These are phyloP conservation scores for Aspergillus sp. DNA, from an alignment of 2,329 filamentous ascomycete genomes.

Conservation along the genomic window DNA sequence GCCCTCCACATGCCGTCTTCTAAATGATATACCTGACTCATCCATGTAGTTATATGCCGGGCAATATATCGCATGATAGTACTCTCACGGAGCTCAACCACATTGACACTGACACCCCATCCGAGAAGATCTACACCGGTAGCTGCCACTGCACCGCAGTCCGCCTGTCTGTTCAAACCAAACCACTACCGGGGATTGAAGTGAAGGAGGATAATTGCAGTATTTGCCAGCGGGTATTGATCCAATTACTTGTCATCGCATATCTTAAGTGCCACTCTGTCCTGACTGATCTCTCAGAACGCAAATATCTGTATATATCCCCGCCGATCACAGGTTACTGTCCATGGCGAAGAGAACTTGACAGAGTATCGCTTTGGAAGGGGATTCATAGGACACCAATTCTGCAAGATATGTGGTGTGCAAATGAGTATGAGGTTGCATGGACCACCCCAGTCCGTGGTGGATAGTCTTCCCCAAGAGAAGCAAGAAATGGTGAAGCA, in stretches of 20 bases:
- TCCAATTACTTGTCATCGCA: background rate
- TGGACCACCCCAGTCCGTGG: background rate
- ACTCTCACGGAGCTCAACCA: no score
- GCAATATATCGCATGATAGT: background rate
- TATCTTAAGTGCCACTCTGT: background rate
- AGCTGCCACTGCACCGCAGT: background rate
- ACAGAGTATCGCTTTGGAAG: background rate
- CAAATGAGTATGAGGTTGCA: background rate
- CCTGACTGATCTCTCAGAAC: background rate
- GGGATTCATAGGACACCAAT: background rate
- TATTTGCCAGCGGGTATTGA: background rate
- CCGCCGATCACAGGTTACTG: background rate
- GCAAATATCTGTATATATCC: background rate
- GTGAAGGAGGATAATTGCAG: background rate
- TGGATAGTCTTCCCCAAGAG: background rate
- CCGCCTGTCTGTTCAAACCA: background rate
- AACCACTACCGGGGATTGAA: background rate
- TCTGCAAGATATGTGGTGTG: background rate
- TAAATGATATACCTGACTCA: no score
- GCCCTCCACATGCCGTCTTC: no score
- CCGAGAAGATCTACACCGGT: background rate
- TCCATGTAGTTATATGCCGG: background rate
- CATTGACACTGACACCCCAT: no score
- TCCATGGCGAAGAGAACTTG: background rate
- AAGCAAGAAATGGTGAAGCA: background rate